A percentile compares a stretch with the other conserved stretches of the same genome.
phyloP scores from a whole-genome alignment of 1,284 basidiomycete genomes.

The Marasmius sp. region DNA sequence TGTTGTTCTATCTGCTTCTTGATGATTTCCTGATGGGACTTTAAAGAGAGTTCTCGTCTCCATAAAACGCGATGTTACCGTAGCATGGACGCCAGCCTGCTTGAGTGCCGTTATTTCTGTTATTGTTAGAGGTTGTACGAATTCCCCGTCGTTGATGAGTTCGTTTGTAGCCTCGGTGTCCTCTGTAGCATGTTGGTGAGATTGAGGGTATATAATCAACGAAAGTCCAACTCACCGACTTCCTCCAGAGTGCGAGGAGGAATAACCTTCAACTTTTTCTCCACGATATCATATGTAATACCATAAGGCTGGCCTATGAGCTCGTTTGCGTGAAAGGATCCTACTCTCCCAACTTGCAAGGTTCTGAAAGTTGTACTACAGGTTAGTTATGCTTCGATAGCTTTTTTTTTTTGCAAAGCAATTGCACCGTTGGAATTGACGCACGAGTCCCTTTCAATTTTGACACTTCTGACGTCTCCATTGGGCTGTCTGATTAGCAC shows the following conservation, averaged over 20 bases:
- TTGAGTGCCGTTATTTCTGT: constrained; percentile 84
- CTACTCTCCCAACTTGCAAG: constrained; percentile 71
- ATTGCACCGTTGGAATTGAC: constrained; percentile 26
- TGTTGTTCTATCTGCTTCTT: constrained; percentile 90
- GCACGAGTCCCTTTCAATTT: constrained; percentile 66
- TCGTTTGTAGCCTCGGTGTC: constrained; percentile 91
- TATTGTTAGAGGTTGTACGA: constrained; percentile 75
- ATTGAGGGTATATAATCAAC: constrained; percentile 8
- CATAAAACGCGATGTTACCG: constrained; percentile 39
- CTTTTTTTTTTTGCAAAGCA: constrained; percentile 10
- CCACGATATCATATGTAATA: constrained; percentile 72
- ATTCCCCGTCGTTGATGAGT: constrained; percentile 79
- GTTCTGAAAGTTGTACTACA: constrained; percentile 40
- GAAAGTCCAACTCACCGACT: constrained; percentile 49
- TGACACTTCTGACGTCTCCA: constrained; percentile 66
- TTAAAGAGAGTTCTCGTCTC: neutral
- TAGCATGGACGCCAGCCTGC: constrained; percentile 71
- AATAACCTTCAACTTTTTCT: constrained; percentile 63
- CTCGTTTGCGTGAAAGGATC: constrained; percentile 68
- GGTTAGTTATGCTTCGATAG: neutral
- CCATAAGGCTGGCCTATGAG: constrained; percentile 77
- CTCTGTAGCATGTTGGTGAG: constrained; percentile 47
- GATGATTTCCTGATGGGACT: constrained; percentile 76
- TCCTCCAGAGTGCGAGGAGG: constrained; percentile 69
- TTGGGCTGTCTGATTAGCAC: constrained; percentile 70